phyloP scores from a whole-genome alignment of 148 eudicot genomes.

The Vaccinium darrowii region DNA sequence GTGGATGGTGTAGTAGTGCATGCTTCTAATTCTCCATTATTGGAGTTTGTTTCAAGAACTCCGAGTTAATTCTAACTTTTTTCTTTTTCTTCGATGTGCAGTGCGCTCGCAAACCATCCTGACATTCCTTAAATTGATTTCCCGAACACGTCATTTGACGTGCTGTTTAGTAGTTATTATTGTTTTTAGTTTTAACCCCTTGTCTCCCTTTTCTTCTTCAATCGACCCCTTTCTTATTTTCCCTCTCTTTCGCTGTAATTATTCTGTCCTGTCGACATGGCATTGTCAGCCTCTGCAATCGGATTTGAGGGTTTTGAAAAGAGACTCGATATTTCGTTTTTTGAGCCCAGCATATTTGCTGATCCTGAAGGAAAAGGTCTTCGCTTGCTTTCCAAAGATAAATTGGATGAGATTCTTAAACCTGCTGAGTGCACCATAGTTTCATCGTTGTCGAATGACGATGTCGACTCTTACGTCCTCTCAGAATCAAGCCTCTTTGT shows the following conservation, averaged over 20 bases:
- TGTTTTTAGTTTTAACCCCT: slow-evolving; percentile 13
- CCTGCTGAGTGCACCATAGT: slow-evolving; percentile 46
- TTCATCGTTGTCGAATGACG: slow-evolving; percentile 28
- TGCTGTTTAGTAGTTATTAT: slow-evolving; percentile 3
- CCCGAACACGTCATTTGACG: slow-evolving; percentile 20
- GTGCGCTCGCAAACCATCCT: slow-evolving; percentile 65
- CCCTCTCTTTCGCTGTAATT: not conserved
- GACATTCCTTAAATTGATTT: slow-evolving; percentile 23
- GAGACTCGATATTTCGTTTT: slow-evolving; percentile 40
- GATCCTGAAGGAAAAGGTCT: slow-evolving; percentile 36
- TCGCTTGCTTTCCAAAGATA: slow-evolving; percentile 25
- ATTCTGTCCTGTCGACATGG: slow-evolving; percentile 16
- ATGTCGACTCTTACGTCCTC: slow-evolving; percentile 39
- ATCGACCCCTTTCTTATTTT: not conserved
- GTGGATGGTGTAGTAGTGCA: not conserved
- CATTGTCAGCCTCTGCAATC: slow-evolving; percentile 31
- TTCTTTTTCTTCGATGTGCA: slow-evolving; percentile 24
- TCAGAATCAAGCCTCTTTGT: slow-evolving; percentile 43
- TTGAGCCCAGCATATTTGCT: slow-evolving; percentile 32
- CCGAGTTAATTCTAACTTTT: not conserved
- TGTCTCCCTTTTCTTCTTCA: slow-evolving; percentile 22
- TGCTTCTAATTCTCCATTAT: not conserved
- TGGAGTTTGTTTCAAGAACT: not conserved
- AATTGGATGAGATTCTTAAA: slow-evolving; percentile 31
- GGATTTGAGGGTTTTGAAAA: slow-evolving; percentile 43